Base-by-base conservation (phyloP, 1,284 basidiomycete genomes). In the Spongiforma sp. region DNA sequence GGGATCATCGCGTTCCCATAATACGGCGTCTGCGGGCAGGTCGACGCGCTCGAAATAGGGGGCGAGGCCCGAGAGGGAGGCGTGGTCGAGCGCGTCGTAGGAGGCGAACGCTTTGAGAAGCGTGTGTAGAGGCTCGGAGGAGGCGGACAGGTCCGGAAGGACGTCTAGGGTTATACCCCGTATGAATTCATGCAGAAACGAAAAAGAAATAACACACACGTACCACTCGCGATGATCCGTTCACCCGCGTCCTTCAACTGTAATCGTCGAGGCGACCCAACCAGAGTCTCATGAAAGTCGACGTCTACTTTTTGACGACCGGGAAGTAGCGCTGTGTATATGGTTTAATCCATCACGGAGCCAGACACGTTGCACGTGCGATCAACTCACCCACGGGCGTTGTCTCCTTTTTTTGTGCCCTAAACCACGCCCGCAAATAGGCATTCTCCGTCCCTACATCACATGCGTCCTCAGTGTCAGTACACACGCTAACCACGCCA, bases 361-460 rank as follows among this genome's bases (percentile, higher is more conserved):
- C 36, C n/a, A n/a, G 30, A 30, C 19, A 26, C 2, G 66, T 52
- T 65, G 58, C 65, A 59, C 62, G 58, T 28, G 36, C 12, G 54
- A n/a, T n/a, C n/a, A n/a, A 69, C 78, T 52, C 63, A 76, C 74
- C 61, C 54, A 77, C 68, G 17, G 81, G 75, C 2, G 78, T 73
- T 1, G 77, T 78, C 76, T 86, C 88, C 48, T 82, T 78, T 73
- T 86, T 90, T 71, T 87, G 87, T 10, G 84, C 84, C 62, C 82
- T 81, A 69, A 91, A 91, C 90, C 91, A 93, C 19, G 90, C 89
- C 59, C 84, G 85, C 67, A 96, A 75, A 78, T 96, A 95, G 0
- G 87, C 89, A 77, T 95, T 95, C 78, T 96, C 94, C 0, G 92
- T 96, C 95, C 94, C 91, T 93, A 63, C 39, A 24, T 21, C 55